A percentile compares a stretch with the other conserved stretches of the same genome.
Evolutionary conservation across 805 yeast species (phyloP).

Genomic region (Pachysolen tannophilus): DNA sequence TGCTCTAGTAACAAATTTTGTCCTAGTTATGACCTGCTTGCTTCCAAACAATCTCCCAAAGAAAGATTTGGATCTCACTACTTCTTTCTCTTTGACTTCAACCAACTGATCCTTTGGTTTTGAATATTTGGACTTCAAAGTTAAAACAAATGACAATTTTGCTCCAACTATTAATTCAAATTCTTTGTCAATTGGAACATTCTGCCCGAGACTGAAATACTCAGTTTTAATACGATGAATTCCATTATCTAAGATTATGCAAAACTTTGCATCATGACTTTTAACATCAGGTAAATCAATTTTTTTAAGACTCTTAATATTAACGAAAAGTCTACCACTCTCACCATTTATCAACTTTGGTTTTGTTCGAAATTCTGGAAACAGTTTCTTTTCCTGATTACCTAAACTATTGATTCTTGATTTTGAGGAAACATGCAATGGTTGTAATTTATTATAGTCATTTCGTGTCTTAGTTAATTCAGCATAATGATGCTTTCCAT

Average conservation of each 20-base stretch:
- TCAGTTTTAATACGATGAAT: conserved; percentile 65
- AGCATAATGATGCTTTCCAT: too few species aligned
- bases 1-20: conserved; percentile 43
- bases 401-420: conserved; percentile 10
- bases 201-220: conserved; percentile 25
- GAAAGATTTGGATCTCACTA: conserved; percentile 22
- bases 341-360: too few species aligned
- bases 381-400: background rate
- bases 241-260: conserved; percentile 68
- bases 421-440: conserved; percentile 12
- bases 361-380: too few species aligned
- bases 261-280: conserved; percentile 39
- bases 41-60: conserved; percentile 23
- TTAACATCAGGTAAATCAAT: conserved; percentile 39
- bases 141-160: conserved; percentile 55
- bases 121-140: conserved; percentile 60
- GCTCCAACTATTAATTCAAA: conserved; percentile 67
- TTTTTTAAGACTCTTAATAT: conserved; percentile 37
- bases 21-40: conserved; percentile 38
- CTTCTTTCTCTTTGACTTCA: conserved; percentile 50
- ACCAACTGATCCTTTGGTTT: conserved; percentile 40
- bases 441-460: too few species aligned
- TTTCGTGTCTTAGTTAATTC: too few species aligned
- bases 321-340: conserved; percentile 45
- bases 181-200: conserved; percentile 52